Base-by-base conservation (phyloP, 441 rosid species). In the Manihot esculenta region DNA sequence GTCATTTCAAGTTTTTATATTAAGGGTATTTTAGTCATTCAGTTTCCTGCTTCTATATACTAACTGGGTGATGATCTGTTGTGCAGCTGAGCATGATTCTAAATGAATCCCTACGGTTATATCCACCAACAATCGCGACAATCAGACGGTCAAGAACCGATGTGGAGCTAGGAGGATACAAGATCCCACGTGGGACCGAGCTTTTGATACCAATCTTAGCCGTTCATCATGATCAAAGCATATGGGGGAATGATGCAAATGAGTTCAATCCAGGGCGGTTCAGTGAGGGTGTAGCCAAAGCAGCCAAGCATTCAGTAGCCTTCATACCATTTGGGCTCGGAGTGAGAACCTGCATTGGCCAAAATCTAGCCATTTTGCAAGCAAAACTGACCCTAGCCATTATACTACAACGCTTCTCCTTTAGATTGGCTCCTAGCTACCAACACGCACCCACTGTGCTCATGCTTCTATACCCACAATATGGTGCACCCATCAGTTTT, bases 241-340 rank as follows among this genome's bases (percentile, higher is more conserved):
- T 91, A 0, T 95, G 99, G 99, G 98, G 99, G 0, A 79, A 75
- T 45, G 92, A 89, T n/a, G 97, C 84, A 0, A 92, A 85, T 27
- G 98, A 92, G 72, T 92, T 95, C 89, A 91, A 92, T 59, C 99
- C 99, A 10, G 83, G 70, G 21, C 84, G 99, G 38, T 95, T 95
- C 74, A 64, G 86, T 0, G 86, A 82, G 3, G 97, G 97, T 0
- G 88, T 89, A 51, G 89, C 93, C 24, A 85, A 88, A 21, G 93
- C 97, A 0, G 87, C 94, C 0, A 89, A 84, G 72, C 93, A 88
- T 10, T 94, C 92, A 0, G 86, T 82, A 42, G 96, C 90, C 1
- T 89, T 92, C 80, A 85, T 95, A 44, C 99, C 99, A 3, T 95
- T 95, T 45, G 98, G 99, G 38, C 83, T 88, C 0, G 99, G 99